These are phyloP conservation scores for Rhizopogon roseolus DNA, from an alignment of 768 basidiomycete species.

Conservation along the genomic window DNA sequence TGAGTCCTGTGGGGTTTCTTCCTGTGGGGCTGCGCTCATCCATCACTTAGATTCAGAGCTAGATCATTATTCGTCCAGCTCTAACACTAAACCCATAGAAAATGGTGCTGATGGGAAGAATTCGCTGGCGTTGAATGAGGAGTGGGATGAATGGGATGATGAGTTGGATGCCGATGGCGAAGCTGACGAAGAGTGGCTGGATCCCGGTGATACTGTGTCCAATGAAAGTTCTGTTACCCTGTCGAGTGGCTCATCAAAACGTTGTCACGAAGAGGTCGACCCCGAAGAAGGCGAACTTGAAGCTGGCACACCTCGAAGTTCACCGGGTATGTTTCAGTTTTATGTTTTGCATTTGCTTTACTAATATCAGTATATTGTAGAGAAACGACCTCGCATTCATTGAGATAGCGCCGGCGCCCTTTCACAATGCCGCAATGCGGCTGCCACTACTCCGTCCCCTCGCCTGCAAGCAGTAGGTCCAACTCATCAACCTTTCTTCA, in stretches of 20 bases:
- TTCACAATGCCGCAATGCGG: background rate
- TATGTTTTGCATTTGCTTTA: background rate
- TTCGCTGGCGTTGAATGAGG: slow-evolving; percentile 9
- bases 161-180: slow-evolving; percentile 46
- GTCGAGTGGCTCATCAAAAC: slow-evolving; percentile 49
- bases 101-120: slow-evolving; percentile 14
- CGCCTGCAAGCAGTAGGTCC: slow-evolving; percentile 1
- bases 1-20: slow-evolving; percentile 8
- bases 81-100: slow-evolving; percentile 7
- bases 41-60: slow-evolving; percentile 19
- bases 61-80: slow-evolving; percentile 15
- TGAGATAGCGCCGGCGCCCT: slow-evolving; percentile 16
- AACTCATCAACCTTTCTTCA: slow-evolving; percentile 20
- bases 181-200: slow-evolving; percentile 38
- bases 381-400: slow-evolving; percentile 40
- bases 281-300: slow-evolving; percentile 32
- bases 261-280: slow-evolving; percentile 42
- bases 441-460: slow-evolving; percentile 1
- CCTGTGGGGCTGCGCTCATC: slow-evolving; percentile 7
- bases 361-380: slow-evolving; percentile 19
- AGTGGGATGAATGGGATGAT: slow-evolving; percentile 28
- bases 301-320: slow-evolving; percentile 27
- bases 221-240: slow-evolving; percentile 52
- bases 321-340: slow-evolving; percentile 37
- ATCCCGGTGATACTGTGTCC: slow-evolving; percentile 39